Evolutionary conservation across 768 basidiomycete species (phyloP).

Genomic region (Plicaturopsis crispa): DNA sequence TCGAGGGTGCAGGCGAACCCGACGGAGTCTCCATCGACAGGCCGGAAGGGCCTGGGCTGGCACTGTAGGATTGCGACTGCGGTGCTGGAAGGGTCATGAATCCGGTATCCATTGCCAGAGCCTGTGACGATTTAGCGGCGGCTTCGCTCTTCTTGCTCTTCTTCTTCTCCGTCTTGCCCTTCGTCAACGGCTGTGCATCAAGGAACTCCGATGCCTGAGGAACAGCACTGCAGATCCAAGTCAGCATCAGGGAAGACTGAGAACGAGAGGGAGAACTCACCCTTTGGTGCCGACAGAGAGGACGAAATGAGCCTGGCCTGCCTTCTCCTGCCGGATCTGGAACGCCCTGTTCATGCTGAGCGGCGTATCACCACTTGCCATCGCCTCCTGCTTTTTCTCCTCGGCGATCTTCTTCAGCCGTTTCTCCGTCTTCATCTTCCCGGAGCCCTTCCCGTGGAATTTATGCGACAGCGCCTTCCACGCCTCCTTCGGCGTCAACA

Average conservation of each 20-base stretch:
- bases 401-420: conserved; percentile 95
- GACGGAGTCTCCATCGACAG: conserved; percentile 18
- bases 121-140: conserved; percentile 41
- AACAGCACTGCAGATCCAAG: conserved; percentile 50
- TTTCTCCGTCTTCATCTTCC: conserved; percentile 97
- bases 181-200: conserved; percentile 72
- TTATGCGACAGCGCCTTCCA: conserved; percentile 98
- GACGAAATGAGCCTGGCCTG: conserved; percentile 95
- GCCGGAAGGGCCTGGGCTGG: conserved; percentile 37
- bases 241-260: not conserved
- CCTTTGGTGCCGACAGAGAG: conserved; percentile 90
- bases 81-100: conserved; percentile 72
- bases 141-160: conserved; percentile 75
- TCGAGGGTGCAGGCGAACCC: conserved; percentile 51
- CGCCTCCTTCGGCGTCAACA: conserved; percentile 88
- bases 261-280: conserved; percentile 32
- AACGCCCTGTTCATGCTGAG: conserved; percentile 93
- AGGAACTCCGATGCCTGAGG: conserved; percentile 81
- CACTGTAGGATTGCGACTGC: conserved; percentile 32
- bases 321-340: conserved; percentile 86
- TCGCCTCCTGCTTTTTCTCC: conserved; percentile 89
- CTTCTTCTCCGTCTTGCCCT: conserved; percentile 76
- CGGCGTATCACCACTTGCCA: conserved; percentile 94
- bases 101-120: conserved; percentile 42
- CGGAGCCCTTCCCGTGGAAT: conserved; percentile 97